These are phyloP conservation scores for Coemansia sp. DNA, from an alignment of 192 early-diverging fungal species.

Conservation along the genomic window DNA sequence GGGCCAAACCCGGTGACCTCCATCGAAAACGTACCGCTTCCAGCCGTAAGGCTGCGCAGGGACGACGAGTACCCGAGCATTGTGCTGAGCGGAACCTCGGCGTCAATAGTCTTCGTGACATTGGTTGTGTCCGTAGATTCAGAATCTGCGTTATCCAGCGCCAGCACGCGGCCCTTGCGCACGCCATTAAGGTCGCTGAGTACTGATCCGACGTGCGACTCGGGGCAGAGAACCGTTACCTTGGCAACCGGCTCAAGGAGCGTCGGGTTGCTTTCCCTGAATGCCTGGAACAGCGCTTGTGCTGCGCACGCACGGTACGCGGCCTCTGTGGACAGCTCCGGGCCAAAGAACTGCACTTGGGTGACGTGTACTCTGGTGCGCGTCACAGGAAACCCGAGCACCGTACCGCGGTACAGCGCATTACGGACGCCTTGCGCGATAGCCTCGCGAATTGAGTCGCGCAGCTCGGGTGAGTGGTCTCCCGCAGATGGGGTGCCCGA, in stretches of 20 bases:
- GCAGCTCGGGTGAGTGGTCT: not conserved
- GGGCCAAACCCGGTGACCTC: slow-evolving; percentile 76
- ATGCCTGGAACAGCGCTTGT: slow-evolving; percentile 62
- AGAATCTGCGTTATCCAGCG: slow-evolving; percentile 25
- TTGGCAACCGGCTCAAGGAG: slow-evolving; percentile 87
- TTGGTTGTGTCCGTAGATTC: not conserved
- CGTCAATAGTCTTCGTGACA: slow-evolving; percentile 28
- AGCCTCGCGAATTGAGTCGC: slow-evolving; percentile 48
- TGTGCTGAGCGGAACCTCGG: slow-evolving; percentile 71
- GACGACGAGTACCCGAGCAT: slow-evolving; percentile 84
- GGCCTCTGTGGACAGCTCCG: slow-evolving; percentile 56
- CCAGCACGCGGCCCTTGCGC: slow-evolving; percentile 65
- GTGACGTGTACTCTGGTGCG: slow-evolving; percentile 59
- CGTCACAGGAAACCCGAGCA: slow-evolving; percentile 77
- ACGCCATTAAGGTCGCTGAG: slow-evolving; percentile 79
- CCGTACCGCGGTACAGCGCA: slow-evolving; percentile 71
- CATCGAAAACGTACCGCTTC: slow-evolving; percentile 84
- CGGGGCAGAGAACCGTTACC: slow-evolving; percentile 67
- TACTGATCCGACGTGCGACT: slow-evolving; percentile 71
- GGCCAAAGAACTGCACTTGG: slow-evolving; percentile 58
- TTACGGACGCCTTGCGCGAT: slow-evolving; percentile 66
- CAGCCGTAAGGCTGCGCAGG: slow-evolving; percentile 84
- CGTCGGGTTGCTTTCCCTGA: slow-evolving; percentile 32
- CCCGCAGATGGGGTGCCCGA: too few relatives aligned
- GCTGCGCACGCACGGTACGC: slow-evolving; percentile 66